Conservation (phyloP, 345 rosid species). For the Rhizophora apiculata region DNA sequence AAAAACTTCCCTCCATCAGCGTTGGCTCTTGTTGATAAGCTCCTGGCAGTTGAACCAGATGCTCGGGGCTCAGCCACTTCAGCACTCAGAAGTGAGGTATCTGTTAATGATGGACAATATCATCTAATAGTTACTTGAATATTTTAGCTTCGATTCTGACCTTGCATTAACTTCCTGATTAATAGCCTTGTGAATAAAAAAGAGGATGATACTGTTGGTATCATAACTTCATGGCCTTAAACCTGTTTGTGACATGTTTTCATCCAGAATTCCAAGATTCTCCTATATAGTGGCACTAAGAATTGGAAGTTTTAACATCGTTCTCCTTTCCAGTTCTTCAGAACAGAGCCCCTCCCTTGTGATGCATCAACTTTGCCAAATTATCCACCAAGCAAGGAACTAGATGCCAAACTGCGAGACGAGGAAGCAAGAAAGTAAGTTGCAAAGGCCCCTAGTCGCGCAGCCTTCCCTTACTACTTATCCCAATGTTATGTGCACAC, state of each 20-base stretch:
- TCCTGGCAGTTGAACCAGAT: slow-evolving; percentile 67
- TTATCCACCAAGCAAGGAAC: slow-evolving; percentile 78
- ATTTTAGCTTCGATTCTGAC: too few relatives aligned
- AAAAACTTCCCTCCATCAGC: slow-evolving; percentile 53
- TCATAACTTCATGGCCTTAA: too few relatives aligned
- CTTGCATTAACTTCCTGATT: too few relatives aligned
- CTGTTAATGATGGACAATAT: not conserved
- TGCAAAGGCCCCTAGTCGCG: not conserved
- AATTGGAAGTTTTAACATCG: not conserved
- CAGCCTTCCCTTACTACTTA: too few relatives aligned
- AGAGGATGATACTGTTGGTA: too few relatives aligned
- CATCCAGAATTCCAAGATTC: not conserved
- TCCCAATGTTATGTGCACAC: too few relatives aligned
- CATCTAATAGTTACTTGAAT: not conserved
- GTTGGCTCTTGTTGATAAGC: slow-evolving; percentile 56
- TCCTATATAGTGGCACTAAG: not conserved
- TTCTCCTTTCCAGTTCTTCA: slow-evolving; percentile 48
- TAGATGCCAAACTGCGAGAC: slow-evolving; percentile 56
- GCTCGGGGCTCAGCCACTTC: slow-evolving; percentile 60
- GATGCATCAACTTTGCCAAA: slow-evolving; percentile 66
- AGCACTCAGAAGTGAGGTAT: slow-evolving; percentile 61
- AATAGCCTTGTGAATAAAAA: too few relatives aligned
- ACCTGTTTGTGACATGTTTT: not conserved
- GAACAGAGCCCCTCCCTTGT: slow-evolving; percentile 58
- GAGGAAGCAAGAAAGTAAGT: slow-evolving; percentile 62